Conservation (phyloP, 371 early-diverging fungal species). For the Lichtheimia ramosa region DNA sequence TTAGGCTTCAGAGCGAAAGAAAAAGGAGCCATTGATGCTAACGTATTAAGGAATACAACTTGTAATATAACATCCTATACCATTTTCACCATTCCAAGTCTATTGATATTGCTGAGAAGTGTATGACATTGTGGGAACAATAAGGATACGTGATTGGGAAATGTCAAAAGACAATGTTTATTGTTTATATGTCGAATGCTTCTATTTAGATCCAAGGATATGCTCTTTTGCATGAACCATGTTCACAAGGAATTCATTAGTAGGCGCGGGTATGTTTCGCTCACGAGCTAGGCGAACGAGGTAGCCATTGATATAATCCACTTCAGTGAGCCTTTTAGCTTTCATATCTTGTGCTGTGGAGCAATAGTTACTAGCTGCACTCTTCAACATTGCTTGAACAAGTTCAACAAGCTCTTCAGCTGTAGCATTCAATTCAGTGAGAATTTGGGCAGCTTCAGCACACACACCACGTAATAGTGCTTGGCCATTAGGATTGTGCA, state of each 20-base stretch:
- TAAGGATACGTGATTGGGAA: not conserved
- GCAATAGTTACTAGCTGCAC: conserved; percentile 48
- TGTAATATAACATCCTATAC: not conserved
- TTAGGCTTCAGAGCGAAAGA: conserved; percentile 6
- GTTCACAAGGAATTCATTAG: conserved; percentile 22
- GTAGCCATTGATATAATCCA: conserved; percentile 65
- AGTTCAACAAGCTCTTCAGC: conserved; percentile 19
- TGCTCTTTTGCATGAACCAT: conserved; percentile 36
- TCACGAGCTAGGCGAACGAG: conserved; percentile 29
- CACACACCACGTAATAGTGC: conserved; percentile 24
- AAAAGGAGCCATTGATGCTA: conserved; percentile 6
- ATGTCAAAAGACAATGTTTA: not conserved
- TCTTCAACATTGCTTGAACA: conserved; percentile 25
- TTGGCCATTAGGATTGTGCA: conserved; percentile 16
- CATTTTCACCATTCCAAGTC: too few relatives aligned
- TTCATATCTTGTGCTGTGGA: conserved; percentile 58
- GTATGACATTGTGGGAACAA: not conserved
- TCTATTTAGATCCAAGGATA: conserved; percentile 1
- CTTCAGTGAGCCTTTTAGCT: conserved; percentile 45
- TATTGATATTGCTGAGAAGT: too few relatives aligned
- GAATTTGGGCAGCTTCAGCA: conserved; percentile 28
- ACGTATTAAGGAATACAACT: conserved; percentile 1
- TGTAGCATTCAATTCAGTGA: conserved; percentile 26
- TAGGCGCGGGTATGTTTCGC: conserved; percentile 13
- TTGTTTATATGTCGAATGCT: not conserved